Evolutionary conservation across 2,329 filamentous ascomycete species (phyloP).

Genomic region (Scedosporium aurantiacum): DNA sequence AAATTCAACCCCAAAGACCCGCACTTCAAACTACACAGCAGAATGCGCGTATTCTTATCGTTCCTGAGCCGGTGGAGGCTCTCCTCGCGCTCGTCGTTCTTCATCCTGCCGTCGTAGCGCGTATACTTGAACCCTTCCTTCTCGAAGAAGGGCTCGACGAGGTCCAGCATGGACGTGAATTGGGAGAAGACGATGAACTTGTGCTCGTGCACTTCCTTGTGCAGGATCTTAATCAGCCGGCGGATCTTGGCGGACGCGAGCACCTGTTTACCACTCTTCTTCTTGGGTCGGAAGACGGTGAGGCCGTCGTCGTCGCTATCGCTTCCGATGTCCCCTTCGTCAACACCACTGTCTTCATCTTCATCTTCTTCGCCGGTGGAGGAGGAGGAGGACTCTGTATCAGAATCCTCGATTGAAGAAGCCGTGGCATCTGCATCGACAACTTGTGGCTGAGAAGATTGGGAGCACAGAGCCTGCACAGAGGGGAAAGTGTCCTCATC

Average conservation of each 20-base stretch:
- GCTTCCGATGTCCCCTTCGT: background rate
- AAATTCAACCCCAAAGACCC: slow-evolving; percentile 88
- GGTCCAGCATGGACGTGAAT: slow-evolving; percentile 95
- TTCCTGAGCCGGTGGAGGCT: slow-evolving; percentile 67
- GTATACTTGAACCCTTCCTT: slow-evolving; percentile 66
- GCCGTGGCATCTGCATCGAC: slow-evolving; percentile 2
- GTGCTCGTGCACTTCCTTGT: slow-evolving; percentile 66
- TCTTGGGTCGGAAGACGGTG: background rate
- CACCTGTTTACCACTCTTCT: slow-evolving; percentile 20
- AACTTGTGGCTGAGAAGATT: slow-evolving; percentile 9
- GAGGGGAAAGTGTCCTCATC: slow-evolving; percentile 11
- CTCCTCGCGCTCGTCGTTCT: slow-evolving; percentile 82
- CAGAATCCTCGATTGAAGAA: slow-evolving; percentile 9
- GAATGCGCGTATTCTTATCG: slow-evolving; percentile 63
- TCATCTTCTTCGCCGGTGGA: too few relatives aligned
- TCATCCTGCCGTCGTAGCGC: slow-evolving; percentile 92
- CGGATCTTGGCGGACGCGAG: slow-evolving; percentile 83
- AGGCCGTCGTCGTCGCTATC: background rate
- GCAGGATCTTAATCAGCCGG: slow-evolving; percentile 69
- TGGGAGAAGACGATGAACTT: slow-evolving; percentile 99
- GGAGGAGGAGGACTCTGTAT: slow-evolving; percentile 19
- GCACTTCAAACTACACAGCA: slow-evolving; percentile 90
- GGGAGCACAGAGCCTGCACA: background rate
- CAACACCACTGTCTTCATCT: slow-evolving; percentile 13
- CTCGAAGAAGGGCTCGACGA: slow-evolving; percentile 83